Evolutionary conservation across 2,329 filamentous ascomycete species (phyloP), one percentile per base, ranked within the genome.

Genomic region (Arthrobotrys iridis): DNA sequence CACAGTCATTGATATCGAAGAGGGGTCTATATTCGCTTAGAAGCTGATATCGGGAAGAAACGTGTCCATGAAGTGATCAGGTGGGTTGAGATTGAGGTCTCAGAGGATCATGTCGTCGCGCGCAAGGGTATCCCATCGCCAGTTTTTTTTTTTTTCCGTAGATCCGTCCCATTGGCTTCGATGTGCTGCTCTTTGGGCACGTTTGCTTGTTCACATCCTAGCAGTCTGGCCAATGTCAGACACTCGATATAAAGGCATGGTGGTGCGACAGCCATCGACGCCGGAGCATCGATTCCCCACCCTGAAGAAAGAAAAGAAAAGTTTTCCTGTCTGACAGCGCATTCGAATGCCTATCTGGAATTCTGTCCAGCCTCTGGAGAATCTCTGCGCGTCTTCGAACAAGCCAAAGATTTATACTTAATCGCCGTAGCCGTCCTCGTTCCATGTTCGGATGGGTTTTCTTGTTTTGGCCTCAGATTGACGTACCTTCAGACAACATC

Each of bases 11-110:
- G 55, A 33, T 66, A 66, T 62, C n/a, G 62, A 58, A 28, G 62
- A 63, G 58, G 70, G 57, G 70, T 48, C 35, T 67, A 66, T 62
- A 74, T 67, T 66, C 70, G 70, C 70, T 63, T 74, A 48, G 58
- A 28, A 13, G 33, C 48, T 63, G 58, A 71, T 71, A 41, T 71
- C 43, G 70, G 55, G 50, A 63, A 63, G 62, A 62, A 65, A 74
- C 70, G 70, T 74, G 70, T 67, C 62, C 55, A 50, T 30, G 26
- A 60, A 43, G 15, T 57, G 22, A 28, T 52, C 59, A 60, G 41
- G 48, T 22, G 67, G 58, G 40, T 59, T 64, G 13, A 46, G 37
- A 30, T 58, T 26, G 41, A 50, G 59, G 33, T 15, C 43, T 35
- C 20, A 28, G 22, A 43, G 24, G 60, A 66, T 60, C 41, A 22